A percentile compares a stretch with the other conserved stretches of the same genome.
These are phyloP conservation scores for Eucalyptus lansdowneana DNA, from an alignment of 345 rosid species.

Conservation along the genomic window DNA sequence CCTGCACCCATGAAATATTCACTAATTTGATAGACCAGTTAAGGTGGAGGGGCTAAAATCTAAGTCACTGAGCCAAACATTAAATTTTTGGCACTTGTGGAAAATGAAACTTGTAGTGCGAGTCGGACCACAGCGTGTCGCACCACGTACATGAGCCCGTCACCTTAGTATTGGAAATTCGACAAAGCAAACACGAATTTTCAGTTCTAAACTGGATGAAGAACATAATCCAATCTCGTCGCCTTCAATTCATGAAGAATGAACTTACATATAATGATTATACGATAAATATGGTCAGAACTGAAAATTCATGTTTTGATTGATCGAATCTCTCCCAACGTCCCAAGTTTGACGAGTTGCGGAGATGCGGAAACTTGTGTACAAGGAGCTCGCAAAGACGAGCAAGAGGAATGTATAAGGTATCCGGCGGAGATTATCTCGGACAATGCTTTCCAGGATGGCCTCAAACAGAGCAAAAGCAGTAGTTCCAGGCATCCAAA, in stretches of 20 bases:
- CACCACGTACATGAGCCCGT: too few relatives aligned
- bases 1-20: accelerated
- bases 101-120: neutral
- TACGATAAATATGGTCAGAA: neutral
- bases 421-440: neutral
- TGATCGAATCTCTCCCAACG: too few relatives aligned
- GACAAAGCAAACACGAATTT: neutral
- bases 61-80: too few relatives aligned
- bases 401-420: neutral
- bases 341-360: neutral
- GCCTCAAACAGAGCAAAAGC: neutral
- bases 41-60: neutral
- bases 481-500: neutral
- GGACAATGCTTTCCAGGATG: neutral
- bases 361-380: neutral
- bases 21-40: neutral
- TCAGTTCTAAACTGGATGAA: neutral
- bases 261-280: neutral
- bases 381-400: neutral
- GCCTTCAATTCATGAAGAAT: neutral
- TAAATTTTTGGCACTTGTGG: neutral
- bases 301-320: neutral
- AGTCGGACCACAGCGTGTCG: accelerated
- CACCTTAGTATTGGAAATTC: too few relatives aligned
- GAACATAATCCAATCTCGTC: neutral